Conservation (phyloP, 257 asterid genomes). For the Jasminum sambac region DNA sequence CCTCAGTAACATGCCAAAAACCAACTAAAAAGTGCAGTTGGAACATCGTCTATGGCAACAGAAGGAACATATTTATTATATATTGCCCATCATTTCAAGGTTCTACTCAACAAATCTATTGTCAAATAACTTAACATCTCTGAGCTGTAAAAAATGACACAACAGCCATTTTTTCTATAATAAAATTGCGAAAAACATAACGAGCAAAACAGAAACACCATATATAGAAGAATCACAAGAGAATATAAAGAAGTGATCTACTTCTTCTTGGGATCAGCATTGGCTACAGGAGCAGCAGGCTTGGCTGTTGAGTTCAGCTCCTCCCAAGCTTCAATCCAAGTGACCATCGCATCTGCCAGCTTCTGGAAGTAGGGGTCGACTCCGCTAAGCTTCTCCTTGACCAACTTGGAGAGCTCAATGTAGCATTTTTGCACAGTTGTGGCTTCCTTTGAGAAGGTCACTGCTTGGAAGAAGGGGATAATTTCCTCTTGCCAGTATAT, state of each 20-base stretch:
- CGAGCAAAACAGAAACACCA: not conserved
- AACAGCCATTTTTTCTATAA: conserved; percentile 27
- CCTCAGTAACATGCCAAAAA: not conserved
- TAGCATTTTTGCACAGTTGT: conserved; percentile 67
- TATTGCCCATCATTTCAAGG: not conserved
- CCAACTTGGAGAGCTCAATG: conserved; percentile 63
- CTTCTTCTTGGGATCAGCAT: conserved; percentile 34
- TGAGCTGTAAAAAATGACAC: conserved; percentile 29
- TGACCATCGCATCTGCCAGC: conserved; percentile 69
- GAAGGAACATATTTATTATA: not conserved
- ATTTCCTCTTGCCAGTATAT: conserved; percentile 75
- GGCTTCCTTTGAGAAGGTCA: conserved; percentile 50
- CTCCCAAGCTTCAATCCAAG: conserved; percentile 76
- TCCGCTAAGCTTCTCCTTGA: conserved; percentile 51
- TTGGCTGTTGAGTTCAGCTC: conserved; percentile 44
- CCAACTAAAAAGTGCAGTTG: not conserved
- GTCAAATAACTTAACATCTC: conserved; percentile 25
- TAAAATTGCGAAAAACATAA: conserved; percentile 12
- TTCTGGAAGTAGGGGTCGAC: conserved; percentile 60
- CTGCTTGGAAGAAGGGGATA: conserved; percentile 68
- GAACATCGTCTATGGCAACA: not conserved
- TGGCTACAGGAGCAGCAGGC: conserved; percentile 23
- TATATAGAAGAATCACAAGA: conserved; percentile 7
- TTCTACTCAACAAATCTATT: conserved; percentile 10
- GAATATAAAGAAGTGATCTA: conserved; percentile 12